phyloP scores from a whole-genome alignment of 768 basidiomycete species.

The Tylopilus felleus region DNA sequence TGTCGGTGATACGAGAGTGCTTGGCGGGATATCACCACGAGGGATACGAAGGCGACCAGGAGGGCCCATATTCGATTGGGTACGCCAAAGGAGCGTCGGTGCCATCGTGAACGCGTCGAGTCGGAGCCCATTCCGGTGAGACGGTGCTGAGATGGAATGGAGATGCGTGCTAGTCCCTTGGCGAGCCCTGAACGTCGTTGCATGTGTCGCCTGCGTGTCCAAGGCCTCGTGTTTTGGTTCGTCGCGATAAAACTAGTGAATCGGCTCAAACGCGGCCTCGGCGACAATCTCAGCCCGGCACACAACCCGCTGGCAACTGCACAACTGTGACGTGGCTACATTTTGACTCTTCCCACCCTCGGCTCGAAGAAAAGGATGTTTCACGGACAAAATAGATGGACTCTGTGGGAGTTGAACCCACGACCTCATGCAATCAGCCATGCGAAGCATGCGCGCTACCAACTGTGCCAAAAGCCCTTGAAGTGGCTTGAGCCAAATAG shows the following conservation, averaged over 20 bases:
- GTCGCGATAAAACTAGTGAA: conserved; percentile 4
- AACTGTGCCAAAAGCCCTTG: conserved; percentile 35
- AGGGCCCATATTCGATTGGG: conserved; percentile 70
- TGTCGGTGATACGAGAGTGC: conserved; percentile 39
- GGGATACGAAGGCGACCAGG: conserved; percentile 48
- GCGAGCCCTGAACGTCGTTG: conserved; percentile 51
- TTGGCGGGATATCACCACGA: conserved; percentile 57
- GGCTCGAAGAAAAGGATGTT: not conserved
- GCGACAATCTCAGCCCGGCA: not conserved
- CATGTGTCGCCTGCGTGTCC: conserved; percentile 40
- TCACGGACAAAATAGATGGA: conserved; percentile 22
- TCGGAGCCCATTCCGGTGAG: conserved; percentile 44
- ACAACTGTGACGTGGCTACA: not conserved
- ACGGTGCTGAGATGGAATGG: conserved; percentile 38
- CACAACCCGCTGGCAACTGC: not conserved
- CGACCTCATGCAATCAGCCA: conserved; percentile 49
- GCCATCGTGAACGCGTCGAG: conserved; percentile 50
- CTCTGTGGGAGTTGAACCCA: conserved; percentile 50
- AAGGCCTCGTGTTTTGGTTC: not conserved
- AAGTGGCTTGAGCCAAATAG: too few relatives aligned
- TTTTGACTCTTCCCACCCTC: not conserved
- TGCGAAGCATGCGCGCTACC: conserved; percentile 64
- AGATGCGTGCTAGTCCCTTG: conserved; percentile 56
- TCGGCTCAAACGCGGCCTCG: conserved; percentile 1
- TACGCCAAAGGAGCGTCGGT: conserved; percentile 57